A percentile compares a stretch with the other conserved stretches of the same genome.
Conservation (phyloP, 495 filamentous ascomycete species). For the Aspergillus coremiiformis region DNA sequence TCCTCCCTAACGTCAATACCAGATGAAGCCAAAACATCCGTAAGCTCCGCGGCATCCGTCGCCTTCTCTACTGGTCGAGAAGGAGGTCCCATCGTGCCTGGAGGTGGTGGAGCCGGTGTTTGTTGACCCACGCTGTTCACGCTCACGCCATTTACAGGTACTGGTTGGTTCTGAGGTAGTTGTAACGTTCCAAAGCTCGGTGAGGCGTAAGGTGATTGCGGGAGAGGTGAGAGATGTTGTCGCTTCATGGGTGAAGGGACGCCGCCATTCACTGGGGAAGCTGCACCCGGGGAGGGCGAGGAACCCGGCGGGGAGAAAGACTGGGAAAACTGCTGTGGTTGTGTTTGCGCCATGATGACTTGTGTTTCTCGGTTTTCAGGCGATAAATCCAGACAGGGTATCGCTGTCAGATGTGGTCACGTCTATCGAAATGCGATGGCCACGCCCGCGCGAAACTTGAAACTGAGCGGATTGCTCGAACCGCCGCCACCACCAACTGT, state of each 20-base stretch:
- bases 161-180: constrained; percentile 27
- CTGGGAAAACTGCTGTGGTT: constrained; percentile 44
- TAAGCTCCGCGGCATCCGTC: constrained; percentile 61
- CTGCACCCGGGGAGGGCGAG: constrained; percentile 41
- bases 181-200: constrained; percentile 43
- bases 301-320: constrained; percentile 50
- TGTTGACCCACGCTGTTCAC: constrained; percentile 31
- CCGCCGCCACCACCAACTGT: constrained; percentile 34
- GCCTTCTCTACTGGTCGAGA: constrained; percentile 62
- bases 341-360: constrained; percentile 59
- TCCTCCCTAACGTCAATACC: constrained; percentile 81
- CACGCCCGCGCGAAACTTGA: constrained; percentile 31
- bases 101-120: constrained; percentile 31
- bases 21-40: constrained; percentile 68
- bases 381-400: constrained; percentile 1
- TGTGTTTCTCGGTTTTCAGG: constrained; percentile 1
- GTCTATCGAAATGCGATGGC: constrained; percentile 19
- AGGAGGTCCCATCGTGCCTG: constrained; percentile 73
- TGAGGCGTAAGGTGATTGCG: constrained; percentile 44
- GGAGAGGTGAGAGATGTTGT: constrained; percentile 60
- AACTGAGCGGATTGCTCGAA: constrained; percentile 40
- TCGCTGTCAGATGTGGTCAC: constrained; percentile 9
- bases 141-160: constrained; percentile 26
- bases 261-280: constrained; percentile 36
- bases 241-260: constrained; percentile 55